Evolutionary conservation across 495 filamentous ascomycete genomes (phyloP).

Genomic region (Lophiostoma macrostomum): DNA sequence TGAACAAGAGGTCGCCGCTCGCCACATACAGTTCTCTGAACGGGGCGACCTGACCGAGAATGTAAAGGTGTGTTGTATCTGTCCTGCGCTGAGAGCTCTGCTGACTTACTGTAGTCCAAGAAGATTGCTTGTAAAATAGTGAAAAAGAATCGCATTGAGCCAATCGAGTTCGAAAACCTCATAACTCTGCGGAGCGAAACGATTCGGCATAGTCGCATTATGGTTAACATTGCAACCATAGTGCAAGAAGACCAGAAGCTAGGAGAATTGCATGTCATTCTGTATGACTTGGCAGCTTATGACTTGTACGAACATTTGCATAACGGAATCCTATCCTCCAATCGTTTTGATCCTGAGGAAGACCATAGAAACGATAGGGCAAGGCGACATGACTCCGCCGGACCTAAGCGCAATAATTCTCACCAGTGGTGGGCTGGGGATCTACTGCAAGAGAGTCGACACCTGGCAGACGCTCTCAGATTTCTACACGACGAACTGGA

Average conservation of each 20-base stretch:
- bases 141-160: not conserved
- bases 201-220: conserved; percentile 7
- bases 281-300: conserved; percentile 11
- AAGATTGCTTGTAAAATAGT: not conserved
- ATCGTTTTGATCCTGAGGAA: too few relatives aligned
- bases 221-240: conserved; percentile 17
- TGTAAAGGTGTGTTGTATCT: not conserved
- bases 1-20: not conserved
- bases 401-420: not conserved
- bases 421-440: conserved; percentile 4
- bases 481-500: conserved; percentile 5
- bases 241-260: not conserved
- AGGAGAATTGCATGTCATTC: not conserved
- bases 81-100: not conserved
- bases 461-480: conserved; percentile 12
- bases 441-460: conserved; percentile 2
- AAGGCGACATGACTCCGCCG: not conserved
- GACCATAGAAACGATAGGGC: not conserved
- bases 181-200: conserved; percentile 2
- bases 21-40: not conserved
- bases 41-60: conserved; percentile 1
- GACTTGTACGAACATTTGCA: not conserved
- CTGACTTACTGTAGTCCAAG: not conserved
- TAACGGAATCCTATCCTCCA: not conserved
- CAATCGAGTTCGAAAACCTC: conserved; percentile 15